Percentiles rank a stretch among this genome's conserved stretches.
Conservation (phyloP, 495 filamentous ascomycete species). For the Penicillium dipodomyicola region DNA sequence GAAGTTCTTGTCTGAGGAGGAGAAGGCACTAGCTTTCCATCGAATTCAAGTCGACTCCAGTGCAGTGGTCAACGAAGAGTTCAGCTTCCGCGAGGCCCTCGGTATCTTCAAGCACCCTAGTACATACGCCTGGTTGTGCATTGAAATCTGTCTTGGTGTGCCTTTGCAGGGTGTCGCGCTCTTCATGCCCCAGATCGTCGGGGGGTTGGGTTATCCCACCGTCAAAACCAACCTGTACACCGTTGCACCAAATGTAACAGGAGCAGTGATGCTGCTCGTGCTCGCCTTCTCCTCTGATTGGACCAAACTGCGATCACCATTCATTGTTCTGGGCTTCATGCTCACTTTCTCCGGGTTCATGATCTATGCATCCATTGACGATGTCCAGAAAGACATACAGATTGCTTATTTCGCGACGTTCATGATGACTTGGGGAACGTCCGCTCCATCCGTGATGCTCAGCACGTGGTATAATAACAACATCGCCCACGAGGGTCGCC, state of each 20-base stretch:
- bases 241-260: slow-evolving; percentile 67
- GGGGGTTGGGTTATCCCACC: slow-evolving; percentile 57
- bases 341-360: slow-evolving; percentile 75
- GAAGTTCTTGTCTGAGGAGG: slow-evolving; percentile 59
- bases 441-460: slow-evolving; percentile 52
- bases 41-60: slow-evolving; percentile 75
- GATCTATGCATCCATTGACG: slow-evolving; percentile 64
- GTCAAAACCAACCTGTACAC: slow-evolving; percentile 77
- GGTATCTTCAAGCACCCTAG: slow-evolving; percentile 61
- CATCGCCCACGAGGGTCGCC: slow-evolving; percentile 68
- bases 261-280: slow-evolving; percentile 66
- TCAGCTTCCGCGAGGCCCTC: slow-evolving; percentile 62
- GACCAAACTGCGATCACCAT: slow-evolving; percentile 65
- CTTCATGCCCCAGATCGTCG: slow-evolving; percentile 74
- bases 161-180: slow-evolving; percentile 68
- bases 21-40: slow-evolving; percentile 68
- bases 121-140: slow-evolving; percentile 61
- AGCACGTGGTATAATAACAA: slow-evolving; percentile 78
- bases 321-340: slow-evolving; percentile 69
- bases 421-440: slow-evolving; percentile 77
- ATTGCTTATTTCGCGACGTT: slow-evolving; percentile 76
- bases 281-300: slow-evolving; percentile 67
- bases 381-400: slow-evolving; percentile 55
- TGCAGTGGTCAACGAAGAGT: slow-evolving; percentile 67
- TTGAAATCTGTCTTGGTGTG: slow-evolving; percentile 74